Evolutionary conservation across 2,329 filamentous ascomycete species (phyloP), one percentile per base, ranked within the genome.

Genomic region (Diplodia corticola): DNA sequence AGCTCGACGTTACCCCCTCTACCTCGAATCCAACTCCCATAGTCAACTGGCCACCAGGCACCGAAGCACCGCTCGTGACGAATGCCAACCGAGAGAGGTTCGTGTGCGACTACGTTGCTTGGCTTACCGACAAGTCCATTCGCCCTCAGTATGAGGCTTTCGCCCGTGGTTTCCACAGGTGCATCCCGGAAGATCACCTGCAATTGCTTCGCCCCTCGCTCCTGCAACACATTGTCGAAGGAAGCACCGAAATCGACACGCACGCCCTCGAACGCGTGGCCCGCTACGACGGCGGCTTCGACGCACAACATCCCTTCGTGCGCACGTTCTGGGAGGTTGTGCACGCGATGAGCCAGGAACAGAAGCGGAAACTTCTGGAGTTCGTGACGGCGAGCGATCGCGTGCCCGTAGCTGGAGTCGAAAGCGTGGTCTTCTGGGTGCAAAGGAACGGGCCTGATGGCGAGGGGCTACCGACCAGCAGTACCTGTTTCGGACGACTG

Each of bases 311-410:
- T 70, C 86, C 82, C 15, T 87, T 89, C 0, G 88, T 99, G 49
- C 81, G 82, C 26, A 87, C 91, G 70, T 98, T 99, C 76, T 99
- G 95, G 95, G 83, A 83, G 13, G 85, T 97, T 7, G 90, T 97
- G 1, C 85, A 85, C 69, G 78, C 76, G 40, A 95, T 86, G 73
- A 84, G 87, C 67, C 83, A 89, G 17, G 82, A 85, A 51, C 90
- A 93, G 82, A 90, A 90, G 77, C 86, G 88, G 63, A 88, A 87
- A 72, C 80, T 99, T 37, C 83, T 99, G 35, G 93, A 97, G 76
- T 99, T 99, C 73, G 93, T 99, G 33, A 99, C 95, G 15, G 94
- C 94, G 0, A 94, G 89, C 71, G 93, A 97, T 74, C 86, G 95
- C 2, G 86, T 98, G 1, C 95, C 95, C 0, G 91, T 97, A 0